A percentile compares a stretch with the other conserved stretches of the same genome.
phyloP scores from a whole-genome alignment of 331 rosid genomes.

The Erythrophleum ivorense region DNA sequence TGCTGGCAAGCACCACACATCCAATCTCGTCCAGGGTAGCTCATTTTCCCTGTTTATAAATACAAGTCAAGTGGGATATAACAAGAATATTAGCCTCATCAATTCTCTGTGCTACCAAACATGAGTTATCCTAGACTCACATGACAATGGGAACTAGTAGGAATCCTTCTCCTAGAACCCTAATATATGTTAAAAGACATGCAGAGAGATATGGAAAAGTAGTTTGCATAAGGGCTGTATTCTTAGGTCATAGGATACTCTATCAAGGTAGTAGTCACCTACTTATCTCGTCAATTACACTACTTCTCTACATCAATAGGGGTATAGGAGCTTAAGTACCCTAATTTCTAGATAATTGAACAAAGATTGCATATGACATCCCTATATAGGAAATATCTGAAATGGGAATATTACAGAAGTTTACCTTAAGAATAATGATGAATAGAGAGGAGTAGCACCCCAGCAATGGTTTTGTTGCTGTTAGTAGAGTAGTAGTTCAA shows the following conservation, averaged over 20 bases:
- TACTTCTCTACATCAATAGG: neutral
- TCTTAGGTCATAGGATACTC: conserved; percentile 28
- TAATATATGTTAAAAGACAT: conserved; percentile 24
- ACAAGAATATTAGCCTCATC: conserved; percentile 25
- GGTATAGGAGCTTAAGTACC: conserved; percentile 14
- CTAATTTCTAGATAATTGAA: conserved; percentile 19
- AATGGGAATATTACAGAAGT: conserved; percentile 34
- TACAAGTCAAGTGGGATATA: conserved; percentile 5
- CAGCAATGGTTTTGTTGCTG: conserved; percentile 27
- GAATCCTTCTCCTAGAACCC: conserved; percentile 14
- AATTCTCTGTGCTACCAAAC: conserved; percentile 12
- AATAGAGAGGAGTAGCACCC: conserved; percentile 32
- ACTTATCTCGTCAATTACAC: conserved; percentile 11
- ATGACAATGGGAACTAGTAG: conserved; percentile 29
- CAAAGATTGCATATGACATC: conserved; percentile 27
- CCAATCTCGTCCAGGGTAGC: conserved; percentile 99
- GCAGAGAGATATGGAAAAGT: conserved; percentile 27
- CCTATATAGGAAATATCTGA: conserved; percentile 21
- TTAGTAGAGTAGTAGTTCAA: conserved; percentile 27
- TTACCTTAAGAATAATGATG: conserved; percentile 50
- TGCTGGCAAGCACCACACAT: conserved; percentile 94
- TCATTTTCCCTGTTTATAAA: conserved; percentile 59
- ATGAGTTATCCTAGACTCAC: conserved; percentile 12
- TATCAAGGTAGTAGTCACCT: neutral
- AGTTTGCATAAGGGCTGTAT: neutral